Conservation (phyloP, 2,329 filamentous ascomycete species). For the Bipolaris sorokiniana region DNA sequence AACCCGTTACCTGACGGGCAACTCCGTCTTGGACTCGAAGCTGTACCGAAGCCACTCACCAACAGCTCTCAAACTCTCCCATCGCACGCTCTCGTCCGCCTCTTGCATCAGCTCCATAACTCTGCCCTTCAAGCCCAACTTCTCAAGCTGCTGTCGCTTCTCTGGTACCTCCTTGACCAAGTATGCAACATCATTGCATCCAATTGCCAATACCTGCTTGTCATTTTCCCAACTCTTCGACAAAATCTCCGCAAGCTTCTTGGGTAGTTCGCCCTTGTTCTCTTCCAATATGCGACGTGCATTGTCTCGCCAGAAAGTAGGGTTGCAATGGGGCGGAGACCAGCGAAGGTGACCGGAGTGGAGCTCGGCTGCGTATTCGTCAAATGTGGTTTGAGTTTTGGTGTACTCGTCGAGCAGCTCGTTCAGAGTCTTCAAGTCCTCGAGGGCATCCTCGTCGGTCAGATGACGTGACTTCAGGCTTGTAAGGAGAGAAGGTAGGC, state of each 20-base stretch:
- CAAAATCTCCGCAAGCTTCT: slow-evolving; percentile 85
- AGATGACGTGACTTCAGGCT: slow-evolving; percentile 62
- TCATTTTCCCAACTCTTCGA: slow-evolving; percentile 83
- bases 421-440: slow-evolving; percentile 55
- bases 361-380: slow-evolving; percentile 79
- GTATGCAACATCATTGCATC: slow-evolving; percentile 88
- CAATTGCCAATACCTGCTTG: slow-evolving; percentile 85
- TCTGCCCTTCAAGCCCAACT: slow-evolving; percentile 79
- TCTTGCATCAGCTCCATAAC: slow-evolving; percentile 96
- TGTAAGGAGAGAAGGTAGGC: slow-evolving; percentile 69
- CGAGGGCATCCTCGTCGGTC: slow-evolving; percentile 59
- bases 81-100: slow-evolving; percentile 84
- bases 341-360: slow-evolving; percentile 86
- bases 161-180: slow-evolving; percentile 90
- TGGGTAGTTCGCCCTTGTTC: slow-evolving; percentile 77
- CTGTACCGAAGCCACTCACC: slow-evolving; percentile 77
- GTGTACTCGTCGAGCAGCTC: slow-evolving; percentile 84
- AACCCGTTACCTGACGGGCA: slow-evolving; percentile 36
- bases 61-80: slow-evolving; percentile 88
- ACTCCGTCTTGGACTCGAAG: slow-evolving; percentile 46
- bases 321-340: slow-evolving; percentile 88
- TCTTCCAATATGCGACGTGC: slow-evolving; percentile 84
- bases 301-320: slow-evolving; percentile 90
- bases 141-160: slow-evolving; percentile 79
- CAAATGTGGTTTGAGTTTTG: slow-evolving; percentile 70